phyloP scores from a whole-genome alignment of 2,329 filamentous ascomycete genomes.

The Colletotrichum spinosum region DNA sequence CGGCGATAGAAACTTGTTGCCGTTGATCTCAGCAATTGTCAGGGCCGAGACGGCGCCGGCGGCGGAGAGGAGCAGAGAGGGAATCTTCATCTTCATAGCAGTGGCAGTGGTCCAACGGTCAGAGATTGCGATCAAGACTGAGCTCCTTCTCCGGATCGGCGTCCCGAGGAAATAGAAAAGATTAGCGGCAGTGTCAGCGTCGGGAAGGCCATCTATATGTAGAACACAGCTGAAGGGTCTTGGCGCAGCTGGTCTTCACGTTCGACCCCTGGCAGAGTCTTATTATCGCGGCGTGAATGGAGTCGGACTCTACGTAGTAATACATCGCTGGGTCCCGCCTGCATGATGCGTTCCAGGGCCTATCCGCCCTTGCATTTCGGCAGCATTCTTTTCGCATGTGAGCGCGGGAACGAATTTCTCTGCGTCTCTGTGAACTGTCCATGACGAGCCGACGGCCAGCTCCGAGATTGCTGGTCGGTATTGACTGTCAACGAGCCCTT shows the following conservation, averaged over 20 bases:
- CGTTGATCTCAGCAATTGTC: conserved; percentile 74
- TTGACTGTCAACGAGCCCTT: neutral
- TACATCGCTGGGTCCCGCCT: conserved; percentile 10
- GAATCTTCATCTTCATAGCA: conserved; percentile 45
- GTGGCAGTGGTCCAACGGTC: neutral
- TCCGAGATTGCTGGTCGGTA: conserved; percentile 22
- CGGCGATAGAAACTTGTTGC: conserved; percentile 72
- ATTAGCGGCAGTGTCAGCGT: neutral
- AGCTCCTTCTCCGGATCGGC: conserved; percentile 22
- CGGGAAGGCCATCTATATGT: conserved; percentile 19
- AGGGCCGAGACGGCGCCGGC: conserved; percentile 50
- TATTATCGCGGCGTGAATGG: conserved; percentile 7
- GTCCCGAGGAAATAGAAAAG: conserved; percentile 25
- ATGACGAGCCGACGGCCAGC: conserved; percentile 27
- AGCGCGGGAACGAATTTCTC: conserved; percentile 4
- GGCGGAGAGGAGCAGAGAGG: conserved; percentile 44
- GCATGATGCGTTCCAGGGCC: conserved; percentile 2
- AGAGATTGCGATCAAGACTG: conserved; percentile 14
- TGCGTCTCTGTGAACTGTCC: conserved; percentile 10
- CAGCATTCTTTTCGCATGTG: conserved; percentile 25
- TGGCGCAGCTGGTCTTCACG: conserved; percentile 2
- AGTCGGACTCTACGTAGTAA: neutral
- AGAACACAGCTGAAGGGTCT: conserved; percentile 21
- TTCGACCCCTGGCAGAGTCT: conserved; percentile 6
- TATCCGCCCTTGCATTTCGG: conserved; percentile 35